Conservation (phyloP, 495 filamentous ascomycete species). For the Penicillium maclennaniae region DNA sequence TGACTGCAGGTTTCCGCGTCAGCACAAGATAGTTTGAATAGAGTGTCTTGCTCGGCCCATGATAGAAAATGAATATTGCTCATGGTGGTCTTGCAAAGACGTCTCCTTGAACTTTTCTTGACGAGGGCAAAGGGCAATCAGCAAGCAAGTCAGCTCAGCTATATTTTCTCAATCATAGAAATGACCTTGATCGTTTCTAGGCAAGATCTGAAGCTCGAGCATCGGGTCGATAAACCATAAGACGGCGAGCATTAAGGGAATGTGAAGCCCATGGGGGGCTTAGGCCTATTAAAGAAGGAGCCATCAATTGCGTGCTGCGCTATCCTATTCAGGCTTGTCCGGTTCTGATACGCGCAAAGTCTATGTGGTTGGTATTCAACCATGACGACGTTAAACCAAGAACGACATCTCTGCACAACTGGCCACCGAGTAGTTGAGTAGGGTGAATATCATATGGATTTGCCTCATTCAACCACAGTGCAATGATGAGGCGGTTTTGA, state of each 20-base stretch:
- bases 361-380: not conserved
- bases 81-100: slow-evolving; percentile 16
- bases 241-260: slow-evolving; percentile 1
- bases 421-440: slow-evolving; percentile 13
- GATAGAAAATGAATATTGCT: slow-evolving; percentile 23
- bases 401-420: slow-evolving; percentile 3
- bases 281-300: slow-evolving; percentile 9
- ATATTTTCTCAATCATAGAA: not conserved
- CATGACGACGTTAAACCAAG: slow-evolving; percentile 7
- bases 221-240: slow-evolving; percentile 6
- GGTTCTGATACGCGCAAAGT: slow-evolving; percentile 13
- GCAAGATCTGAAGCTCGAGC: not conserved
- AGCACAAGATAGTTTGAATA: slow-evolving; percentile 29
- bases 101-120: not conserved
- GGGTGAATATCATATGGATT: not conserved
- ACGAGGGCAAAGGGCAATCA: not conserved
- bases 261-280: slow-evolving; percentile 12
- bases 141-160: not conserved
- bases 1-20: slow-evolving; percentile 30
- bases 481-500: slow-evolving; percentile 17
- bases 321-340: not conserved
- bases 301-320: slow-evolving; percentile 3
- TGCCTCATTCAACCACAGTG: slow-evolving; percentile 13
- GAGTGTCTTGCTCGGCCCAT: slow-evolving; percentile 29
- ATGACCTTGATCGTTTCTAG: not conserved